A percentile compares a stretch with the other conserved stretches of the same genome.
These are phyloP conservation scores for Pinus tabuliformis DNA, from an alignment of 75 land plant species.

Conservation along the genomic window DNA sequence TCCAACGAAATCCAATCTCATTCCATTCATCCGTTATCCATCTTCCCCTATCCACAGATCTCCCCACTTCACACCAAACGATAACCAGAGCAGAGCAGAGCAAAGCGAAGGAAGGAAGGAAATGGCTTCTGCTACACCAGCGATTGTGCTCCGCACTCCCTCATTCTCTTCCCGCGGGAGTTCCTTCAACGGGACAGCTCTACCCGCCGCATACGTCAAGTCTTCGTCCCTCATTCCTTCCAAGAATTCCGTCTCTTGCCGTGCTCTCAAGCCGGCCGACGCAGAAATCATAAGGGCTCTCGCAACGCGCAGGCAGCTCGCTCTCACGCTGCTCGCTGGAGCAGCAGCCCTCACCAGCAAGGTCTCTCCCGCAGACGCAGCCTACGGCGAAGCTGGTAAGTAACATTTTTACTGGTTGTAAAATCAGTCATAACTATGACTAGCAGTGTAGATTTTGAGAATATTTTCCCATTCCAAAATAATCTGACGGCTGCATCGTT, in stretches of 20 bases:
- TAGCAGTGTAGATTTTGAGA: too few species aligned
- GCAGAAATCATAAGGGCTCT: conserved; percentile 15
- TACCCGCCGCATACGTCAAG: neutral
- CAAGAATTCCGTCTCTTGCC: conserved; percentile 19
- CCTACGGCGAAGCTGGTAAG: conserved; percentile 95
- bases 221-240: conserved; percentile 15
- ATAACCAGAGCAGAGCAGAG: neutral
- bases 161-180: neutral
- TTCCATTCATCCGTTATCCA: neutral
- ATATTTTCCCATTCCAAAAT: too few species aligned
- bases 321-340: conserved; percentile 70
- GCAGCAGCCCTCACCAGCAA: conserved; percentile 65
- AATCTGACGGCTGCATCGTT: neutral
- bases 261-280: conserved; percentile 40
- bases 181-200: neutral
- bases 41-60: neutral
- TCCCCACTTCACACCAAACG: too few species aligned
- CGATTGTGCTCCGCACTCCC: neutral
- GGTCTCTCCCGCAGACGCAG: conserved; percentile 88
- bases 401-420: neutral
- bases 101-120: neutral
- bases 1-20: neutral
- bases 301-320: conserved; percentile 63
- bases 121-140: conserved; percentile 3
- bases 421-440: neutral